These are phyloP conservation scores for Stephanodiscus triporus DNA, from an alignment of 108 stramenopile species.

Conservation along the genomic window DNA sequence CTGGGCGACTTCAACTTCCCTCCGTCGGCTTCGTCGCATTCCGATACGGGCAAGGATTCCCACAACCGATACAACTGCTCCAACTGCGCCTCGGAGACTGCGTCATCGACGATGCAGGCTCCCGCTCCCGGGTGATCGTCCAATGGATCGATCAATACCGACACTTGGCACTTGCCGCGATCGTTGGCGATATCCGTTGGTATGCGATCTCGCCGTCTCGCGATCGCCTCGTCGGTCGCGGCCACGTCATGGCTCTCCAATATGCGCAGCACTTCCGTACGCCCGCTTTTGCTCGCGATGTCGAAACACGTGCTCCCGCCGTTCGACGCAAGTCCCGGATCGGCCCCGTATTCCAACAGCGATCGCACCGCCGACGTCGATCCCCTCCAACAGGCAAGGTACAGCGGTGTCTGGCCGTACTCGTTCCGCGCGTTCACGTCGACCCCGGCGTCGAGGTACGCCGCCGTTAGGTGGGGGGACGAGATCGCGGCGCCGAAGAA, in stretches of 20 bases:
- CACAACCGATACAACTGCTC: slow-evolving; percentile 53
- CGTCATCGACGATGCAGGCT: slow-evolving; percentile 68
- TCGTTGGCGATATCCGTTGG: neutral
- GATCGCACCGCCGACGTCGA: slow-evolving; percentile 39
- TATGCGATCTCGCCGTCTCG: neutral
- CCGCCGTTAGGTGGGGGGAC: slow-evolving; percentile 54
- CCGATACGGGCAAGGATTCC: slow-evolving; percentile 50
- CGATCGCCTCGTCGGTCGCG: neutral
- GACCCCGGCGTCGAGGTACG: slow-evolving; percentile 67
- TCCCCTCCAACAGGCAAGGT: slow-evolving; percentile 74
- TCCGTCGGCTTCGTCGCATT: slow-evolving; percentile 31
- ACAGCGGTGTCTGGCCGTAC: slow-evolving; percentile 80
- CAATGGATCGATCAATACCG: slow-evolving; percentile 51
- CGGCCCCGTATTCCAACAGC: slow-evolving; percentile 68
- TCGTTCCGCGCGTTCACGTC: slow-evolving; percentile 70
- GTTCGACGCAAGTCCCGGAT: slow-evolving; percentile 53
- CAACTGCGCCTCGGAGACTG: slow-evolving; percentile 40
- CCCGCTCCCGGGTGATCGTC: slow-evolving; percentile 81
- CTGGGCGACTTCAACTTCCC: slow-evolving; percentile 38
- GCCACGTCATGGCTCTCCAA: slow-evolving; percentile 15
- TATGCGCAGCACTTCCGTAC: slow-evolving; percentile 35
- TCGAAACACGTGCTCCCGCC: slow-evolving; percentile 56
- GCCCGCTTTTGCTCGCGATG: slow-evolving; percentile 35
- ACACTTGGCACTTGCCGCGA: slow-evolving; percentile 15
- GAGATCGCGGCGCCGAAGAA: slow-evolving; percentile 65